Conservation (phyloP, 371 early-diverging fungal genomes). For the Rhizomucor pusillus region DNA sequence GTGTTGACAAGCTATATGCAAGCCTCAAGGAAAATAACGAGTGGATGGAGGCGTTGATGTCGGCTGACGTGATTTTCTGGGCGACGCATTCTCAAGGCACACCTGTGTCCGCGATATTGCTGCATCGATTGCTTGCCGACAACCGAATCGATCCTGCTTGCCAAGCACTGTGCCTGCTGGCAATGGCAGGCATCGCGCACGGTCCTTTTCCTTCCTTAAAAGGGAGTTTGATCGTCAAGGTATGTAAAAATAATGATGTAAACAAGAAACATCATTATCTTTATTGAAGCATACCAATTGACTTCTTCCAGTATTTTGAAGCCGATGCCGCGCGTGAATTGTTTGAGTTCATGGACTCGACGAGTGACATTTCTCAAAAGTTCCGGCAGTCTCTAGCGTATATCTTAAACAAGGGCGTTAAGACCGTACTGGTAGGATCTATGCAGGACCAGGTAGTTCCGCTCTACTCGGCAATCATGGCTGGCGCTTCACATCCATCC, state of each 20-base stretch:
- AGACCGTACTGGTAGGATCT: constrained; percentile 69
- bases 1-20: constrained; percentile 74
- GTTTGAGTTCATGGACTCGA: constrained; percentile 89
- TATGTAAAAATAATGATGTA: no score
- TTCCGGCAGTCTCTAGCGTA: constrained; percentile 71
- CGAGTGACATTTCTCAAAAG: constrained; percentile 60
- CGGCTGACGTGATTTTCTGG: constrained; percentile 84
- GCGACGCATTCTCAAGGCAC: constrained; percentile 95
- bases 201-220: constrained; percentile 88
- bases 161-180: constrained; percentile 76
- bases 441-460: constrained; percentile 97
- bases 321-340: constrained; percentile 90
- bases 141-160: constrained; percentile 64
- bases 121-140: constrained; percentile 70
- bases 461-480: constrained; percentile 91
- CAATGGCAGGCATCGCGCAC: constrained; percentile 93
- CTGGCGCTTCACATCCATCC: constrained; percentile 83
- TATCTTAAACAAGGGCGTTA: constrained; percentile 67
- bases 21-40: constrained; percentile 55
- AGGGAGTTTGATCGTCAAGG: constrained; percentile 77
- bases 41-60: constrained; percentile 54
- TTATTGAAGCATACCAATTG: no score
- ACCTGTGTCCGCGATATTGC: constrained; percentile 82
- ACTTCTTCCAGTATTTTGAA: constrained; percentile 91
- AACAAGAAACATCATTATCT: no score